phyloP scores from a whole-genome alignment of 2,329 filamentous ascomycete genomes.

The Penicillium sp. region DNA sequence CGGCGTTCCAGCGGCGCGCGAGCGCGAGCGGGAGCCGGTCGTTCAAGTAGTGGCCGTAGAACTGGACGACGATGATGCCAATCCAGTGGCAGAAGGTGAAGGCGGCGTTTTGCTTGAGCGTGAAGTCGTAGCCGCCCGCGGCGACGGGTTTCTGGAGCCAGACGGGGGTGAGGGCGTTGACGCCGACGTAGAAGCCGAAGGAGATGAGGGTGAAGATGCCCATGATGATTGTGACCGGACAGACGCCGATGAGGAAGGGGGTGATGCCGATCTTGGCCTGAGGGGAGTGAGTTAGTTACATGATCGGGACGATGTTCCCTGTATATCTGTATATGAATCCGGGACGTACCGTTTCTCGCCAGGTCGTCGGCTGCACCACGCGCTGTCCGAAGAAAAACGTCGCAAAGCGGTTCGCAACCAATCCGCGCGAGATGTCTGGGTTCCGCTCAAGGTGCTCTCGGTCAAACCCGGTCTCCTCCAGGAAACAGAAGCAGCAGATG shows the following conservation, averaged over 20 bases:
- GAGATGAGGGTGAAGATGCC: slow-evolving; percentile 39
- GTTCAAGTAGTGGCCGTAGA: slow-evolving; percentile 40
- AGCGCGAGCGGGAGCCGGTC: slow-evolving; percentile 42
- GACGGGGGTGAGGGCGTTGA: slow-evolving; percentile 37
- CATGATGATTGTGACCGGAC: slow-evolving; percentile 40
- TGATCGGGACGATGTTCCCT: no score
- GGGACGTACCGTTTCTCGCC: slow-evolving; percentile 22
- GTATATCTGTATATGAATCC: no score
- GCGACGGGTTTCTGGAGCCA: slow-evolving; percentile 41
- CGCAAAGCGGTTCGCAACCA: slow-evolving; percentile 25
- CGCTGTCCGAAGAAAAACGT: slow-evolving; percentile 29
- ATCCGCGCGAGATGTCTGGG: slow-evolving; percentile 14
- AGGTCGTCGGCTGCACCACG: slow-evolving; percentile 23
- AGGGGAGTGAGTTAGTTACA: neutral
- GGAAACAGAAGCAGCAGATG: slow-evolving; percentile 37
- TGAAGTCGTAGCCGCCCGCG: slow-evolving; percentile 46
- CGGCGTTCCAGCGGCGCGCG: slow-evolving; percentile 25
- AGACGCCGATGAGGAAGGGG: slow-evolving; percentile 30
- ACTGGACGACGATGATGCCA: slow-evolving; percentile 37
- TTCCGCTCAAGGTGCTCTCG: slow-evolving; percentile 22
- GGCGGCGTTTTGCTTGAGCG: slow-evolving; percentile 39
- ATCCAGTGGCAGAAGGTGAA: slow-evolving; percentile 45
- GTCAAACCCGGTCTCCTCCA: slow-evolving; percentile 43
- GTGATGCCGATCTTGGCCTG: slow-evolving; percentile 23
- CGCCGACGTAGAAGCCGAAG: slow-evolving; percentile 37